Base-by-base conservation (phyloP, 495 filamentous ascomycete genomes). In the Hyaloscypha hepaticicola region DNA sequence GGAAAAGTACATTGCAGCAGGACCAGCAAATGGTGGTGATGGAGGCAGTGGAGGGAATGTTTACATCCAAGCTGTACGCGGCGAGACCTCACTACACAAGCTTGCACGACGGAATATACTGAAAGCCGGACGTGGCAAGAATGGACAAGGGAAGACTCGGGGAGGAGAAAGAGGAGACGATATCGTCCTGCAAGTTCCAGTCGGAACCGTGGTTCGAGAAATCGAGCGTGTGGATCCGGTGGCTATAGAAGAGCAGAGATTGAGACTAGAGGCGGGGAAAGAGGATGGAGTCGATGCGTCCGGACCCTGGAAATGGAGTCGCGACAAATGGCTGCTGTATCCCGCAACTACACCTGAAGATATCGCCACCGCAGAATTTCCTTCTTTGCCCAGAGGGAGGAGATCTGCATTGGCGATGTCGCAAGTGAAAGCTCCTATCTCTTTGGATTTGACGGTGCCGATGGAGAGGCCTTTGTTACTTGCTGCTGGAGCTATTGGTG, bases 1-100 rank as follows among this genome's bases (percentile, higher is more conserved):
- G 2, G 95, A 99, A 69, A 93, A 93, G 63, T 98, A 86, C 74
- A 80, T 97, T 25, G 82, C 86, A 53, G 83, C 92, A 60, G 95
- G 95, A 0, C 94, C 94, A n/a, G 81, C 95, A n/a, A 97, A 98
- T 75, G 96, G 95, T 55, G 95, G 95, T 55, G 92, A 98, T 74
- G 95, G 95, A 29, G 95, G 95, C 16, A 89, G 83, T 58, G 95
- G 95, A 52, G 95, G 95, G 22, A 93, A 88, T 70, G 79, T 99
- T 65, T 98, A 95, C 77, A 95, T 99, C 60, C 96, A 97, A 75
- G 93, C 95, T 4, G 87, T 96, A 9, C 87, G 88, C 49, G 92
- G 92, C 62, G 87, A 97, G 73, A 97, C 91, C 0, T 95, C 90
- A 64, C 77, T 99, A 59, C 93, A 98, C 75, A 99, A 97, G 75